These are phyloP conservation scores for Cystoderma amianthinum DNA, from an alignment of 768 basidiomycete genomes.

Conservation along the genomic window DNA sequence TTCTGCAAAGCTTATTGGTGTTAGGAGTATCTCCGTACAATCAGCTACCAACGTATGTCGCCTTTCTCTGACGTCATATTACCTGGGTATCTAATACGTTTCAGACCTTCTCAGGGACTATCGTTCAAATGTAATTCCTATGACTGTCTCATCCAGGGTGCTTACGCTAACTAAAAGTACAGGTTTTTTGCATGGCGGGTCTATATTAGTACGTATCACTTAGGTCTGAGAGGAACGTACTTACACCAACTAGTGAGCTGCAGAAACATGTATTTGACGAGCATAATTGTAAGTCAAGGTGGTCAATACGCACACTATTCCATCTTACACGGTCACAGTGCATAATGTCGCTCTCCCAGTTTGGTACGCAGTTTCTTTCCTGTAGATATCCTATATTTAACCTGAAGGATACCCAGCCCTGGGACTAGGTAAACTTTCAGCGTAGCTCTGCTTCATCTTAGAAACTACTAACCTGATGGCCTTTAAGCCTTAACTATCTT, in stretches of 20 bases:
- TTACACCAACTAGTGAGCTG: slow-evolving; percentile 2
- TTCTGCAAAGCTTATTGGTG: no score
- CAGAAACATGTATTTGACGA: slow-evolving; percentile 2
- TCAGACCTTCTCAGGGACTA: slow-evolving; percentile 3
- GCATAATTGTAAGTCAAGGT: slow-evolving; percentile 3
- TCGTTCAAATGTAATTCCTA: slow-evolving; percentile 5
- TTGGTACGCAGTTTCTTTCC: not conserved
- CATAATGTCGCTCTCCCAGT: slow-evolving; percentile 1
- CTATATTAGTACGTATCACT: slow-evolving; percentile 7
- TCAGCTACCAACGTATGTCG: not conserved
- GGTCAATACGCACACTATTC: not conserved
- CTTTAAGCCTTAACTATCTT: not conserved
- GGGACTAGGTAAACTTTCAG: not conserved
- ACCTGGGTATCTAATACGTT: not conserved
- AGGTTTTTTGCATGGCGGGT: slow-evolving; percentile 9
- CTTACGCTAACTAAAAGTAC: not conserved
- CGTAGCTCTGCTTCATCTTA: no score
- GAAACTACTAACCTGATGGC: no score
- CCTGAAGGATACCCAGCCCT: no score
- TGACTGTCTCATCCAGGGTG: no score
- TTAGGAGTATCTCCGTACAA: slow-evolving; percentile 1
- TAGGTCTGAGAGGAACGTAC: not conserved
- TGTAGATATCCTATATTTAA: no score
- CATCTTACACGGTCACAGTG: not conserved
- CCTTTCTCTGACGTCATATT: not conserved